phyloP scores from a whole-genome alignment of 768 basidiomycete genomes.

The Leucocoprinus sp. region DNA sequence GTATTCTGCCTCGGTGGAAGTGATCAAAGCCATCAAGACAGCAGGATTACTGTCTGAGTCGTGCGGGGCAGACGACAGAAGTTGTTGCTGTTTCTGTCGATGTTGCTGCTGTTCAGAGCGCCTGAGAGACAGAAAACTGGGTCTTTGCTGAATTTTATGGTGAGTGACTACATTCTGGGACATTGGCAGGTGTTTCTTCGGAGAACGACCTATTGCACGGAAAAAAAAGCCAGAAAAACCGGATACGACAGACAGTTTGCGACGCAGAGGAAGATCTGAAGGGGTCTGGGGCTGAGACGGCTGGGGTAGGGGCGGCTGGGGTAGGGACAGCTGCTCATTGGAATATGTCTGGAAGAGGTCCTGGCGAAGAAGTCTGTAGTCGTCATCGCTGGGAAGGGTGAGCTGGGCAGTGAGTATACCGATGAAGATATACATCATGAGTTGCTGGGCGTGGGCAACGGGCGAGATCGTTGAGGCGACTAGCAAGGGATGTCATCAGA shows the following conservation, averaged over 20 bases:
- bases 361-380: slow-evolving; percentile 63
- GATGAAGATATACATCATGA: slow-evolving; percentile 49
- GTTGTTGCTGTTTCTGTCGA: slow-evolving; percentile 1
- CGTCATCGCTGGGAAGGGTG: slow-evolving; percentile 49
- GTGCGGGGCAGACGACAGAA: background rate
- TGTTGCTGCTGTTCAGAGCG: background rate
- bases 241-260: slow-evolving; percentile 21
- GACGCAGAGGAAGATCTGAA: slow-evolving; percentile 12
- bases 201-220: slow-evolving; percentile 26
- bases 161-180: no score
- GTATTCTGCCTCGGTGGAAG: slow-evolving; percentile 56
- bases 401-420: slow-evolving; percentile 18
- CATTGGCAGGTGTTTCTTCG: slow-evolving; percentile 4
- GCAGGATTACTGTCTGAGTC: slow-evolving; percentile 18
- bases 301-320: background rate
- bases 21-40: slow-evolving; percentile 54
- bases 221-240: slow-evolving; percentile 30
- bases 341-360: slow-evolving; percentile 55
- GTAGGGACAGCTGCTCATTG: background rate
- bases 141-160: slow-evolving; percentile 2
- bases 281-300: slow-evolving; percentile 1
- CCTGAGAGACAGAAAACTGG: background rate
- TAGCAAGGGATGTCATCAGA: slow-evolving; percentile 39
- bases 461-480: slow-evolving; percentile 61
- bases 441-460: slow-evolving; percentile 55